These are phyloP conservation scores for Hebeloma cylindrosporum DNA, from an alignment of 768 basidiomycete genomes.

Conservation along the genomic window DNA sequence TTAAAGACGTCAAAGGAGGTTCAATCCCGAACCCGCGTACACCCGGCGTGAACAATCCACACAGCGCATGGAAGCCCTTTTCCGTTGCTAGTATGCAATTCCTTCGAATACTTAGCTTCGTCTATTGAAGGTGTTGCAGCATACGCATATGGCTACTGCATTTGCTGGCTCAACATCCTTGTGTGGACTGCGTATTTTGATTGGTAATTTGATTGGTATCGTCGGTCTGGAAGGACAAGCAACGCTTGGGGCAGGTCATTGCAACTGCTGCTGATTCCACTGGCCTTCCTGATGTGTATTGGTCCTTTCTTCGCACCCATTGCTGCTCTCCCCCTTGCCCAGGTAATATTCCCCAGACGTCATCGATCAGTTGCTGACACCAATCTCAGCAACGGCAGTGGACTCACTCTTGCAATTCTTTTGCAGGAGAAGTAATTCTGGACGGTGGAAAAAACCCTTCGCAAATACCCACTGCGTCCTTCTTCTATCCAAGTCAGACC, in stretches of 20 bases:
- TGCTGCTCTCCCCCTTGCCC: slow-evolving; percentile 15
- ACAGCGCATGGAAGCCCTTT: slow-evolving; percentile 18
- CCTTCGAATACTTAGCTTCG: slow-evolving; percentile 9
- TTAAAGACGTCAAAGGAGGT: slow-evolving; percentile 12
- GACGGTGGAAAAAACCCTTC: slow-evolving; percentile 3
- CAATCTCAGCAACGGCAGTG: no score
- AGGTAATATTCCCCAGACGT: no score
- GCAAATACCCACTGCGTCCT: slow-evolving; percentile 1
- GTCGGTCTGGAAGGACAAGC: neutral
- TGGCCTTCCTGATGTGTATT: slow-evolving; percentile 14
- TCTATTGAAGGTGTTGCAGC: no score
- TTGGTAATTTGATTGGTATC: slow-evolving; percentile 9
- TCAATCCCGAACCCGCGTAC: slow-evolving; percentile 14
- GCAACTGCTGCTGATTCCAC: slow-evolving; percentile 3
- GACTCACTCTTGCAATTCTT: slow-evolving; percentile 10
- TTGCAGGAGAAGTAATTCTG: slow-evolving; percentile 14
- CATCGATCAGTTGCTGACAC: no score
- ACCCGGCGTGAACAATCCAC: slow-evolving; percentile 10
- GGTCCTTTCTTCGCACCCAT: slow-evolving; percentile 16
- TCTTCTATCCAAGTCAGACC: slow-evolving; percentile 7
- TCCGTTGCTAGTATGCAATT: slow-evolving; percentile 11
- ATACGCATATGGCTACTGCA: slow-evolving; percentile 14
- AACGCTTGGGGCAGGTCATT: no score
- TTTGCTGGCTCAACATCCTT: slow-evolving; percentile 16
- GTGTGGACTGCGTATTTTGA: no score